Base-by-base conservation (phyloP, 106 monocot species). In the Iris macrosiphon region DNA sequence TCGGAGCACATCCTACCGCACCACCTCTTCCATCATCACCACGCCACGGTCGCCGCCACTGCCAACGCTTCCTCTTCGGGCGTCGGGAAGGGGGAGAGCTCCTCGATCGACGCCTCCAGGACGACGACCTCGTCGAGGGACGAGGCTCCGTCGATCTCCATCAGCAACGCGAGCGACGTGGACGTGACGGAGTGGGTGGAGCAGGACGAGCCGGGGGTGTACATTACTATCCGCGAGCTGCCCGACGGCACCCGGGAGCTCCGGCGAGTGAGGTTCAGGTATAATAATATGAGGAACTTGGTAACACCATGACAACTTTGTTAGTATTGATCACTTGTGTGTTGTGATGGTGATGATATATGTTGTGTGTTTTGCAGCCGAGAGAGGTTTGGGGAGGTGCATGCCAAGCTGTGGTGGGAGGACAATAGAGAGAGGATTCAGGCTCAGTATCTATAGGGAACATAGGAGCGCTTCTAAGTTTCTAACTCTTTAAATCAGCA, bases 391-490 rank as follows among this genome's bases (percentile, higher is more conserved):
- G 89, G 85, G 13, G 94, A 95, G 75, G 81, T 80, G 40, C 74
- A 83, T 33, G 94, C 94, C 6, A 95, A 95, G 76, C 64, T 76
- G 64, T 95, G 94, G 94, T 95, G 94, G 94, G 89, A 95, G 61
- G 75, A 89, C 59, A 89, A 95, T 66, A 62, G 85, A 45, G 94
- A 89, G 29, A 68, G 94, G 55, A 95, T 95, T 71, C 89, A 85
- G 59, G 61, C 85, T 1, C 94, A 95, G 28, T 89, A 95, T 46
- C 85, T 95, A 0, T 96, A 59, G 40, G 31, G 23, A n/a, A n/a
- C n/a, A n/a, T n/a, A n/a, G n/a, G n/a, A n/a, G n/a, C n/a, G n/a
- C n/a, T n/a, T n/a, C n/a, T n/a, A n/a, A n/a, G n/a, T n/a, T n/a
- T n/a, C n/a, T n/a, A n/a, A n/a, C n/a, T n/a, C n/a, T n/a, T n/a